phyloP scores from a whole-genome alignment of 2,329 filamentous ascomycete genomes.

The Cytospora mali region DNA sequence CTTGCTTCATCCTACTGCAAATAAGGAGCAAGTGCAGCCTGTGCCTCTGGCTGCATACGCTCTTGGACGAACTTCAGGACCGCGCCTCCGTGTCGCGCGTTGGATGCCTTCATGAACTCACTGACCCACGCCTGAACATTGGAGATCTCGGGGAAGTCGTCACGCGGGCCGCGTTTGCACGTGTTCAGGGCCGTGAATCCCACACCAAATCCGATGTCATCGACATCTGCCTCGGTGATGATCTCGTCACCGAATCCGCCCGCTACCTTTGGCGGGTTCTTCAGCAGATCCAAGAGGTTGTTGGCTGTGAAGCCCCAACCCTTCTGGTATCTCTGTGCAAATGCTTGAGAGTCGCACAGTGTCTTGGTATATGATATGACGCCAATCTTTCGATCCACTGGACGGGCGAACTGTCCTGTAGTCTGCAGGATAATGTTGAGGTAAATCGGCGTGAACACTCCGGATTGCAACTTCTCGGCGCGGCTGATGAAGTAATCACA shows the following conservation, averaged over 20 bases:
- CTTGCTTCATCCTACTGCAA: conserved; percentile 41
- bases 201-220: conserved; percentile 92
- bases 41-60: conserved; percentile 66
- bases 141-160: conserved; percentile 84
- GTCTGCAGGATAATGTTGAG: conserved; percentile 83
- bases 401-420: conserved; percentile 84
- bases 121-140: conserved; percentile 86
- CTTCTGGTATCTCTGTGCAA: conserved; percentile 79
- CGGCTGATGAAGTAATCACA: conserved; percentile 88
- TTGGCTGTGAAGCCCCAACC: conserved; percentile 92
- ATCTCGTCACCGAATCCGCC: conserved; percentile 70
- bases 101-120: conserved; percentile 74
- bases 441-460: conserved; percentile 84
- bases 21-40: conserved; percentile 55
- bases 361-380: conserved; percentile 94
- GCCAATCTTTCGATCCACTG: conserved; percentile 88
- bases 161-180: conserved; percentile 71
- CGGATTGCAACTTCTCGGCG: conserved; percentile 78
- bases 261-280: conserved; percentile 77
- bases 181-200: conserved; percentile 94
- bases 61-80: conserved; percentile 73
- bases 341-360: conserved; percentile 80
- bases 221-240: conserved; percentile 85
- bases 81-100: conserved; percentile 70
- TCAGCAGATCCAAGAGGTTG: conserved; percentile 83